These are phyloP conservation scores for Mycena amicta DNA, from an alignment of 768 basidiomycete genomes.

Conservation along the genomic window DNA sequence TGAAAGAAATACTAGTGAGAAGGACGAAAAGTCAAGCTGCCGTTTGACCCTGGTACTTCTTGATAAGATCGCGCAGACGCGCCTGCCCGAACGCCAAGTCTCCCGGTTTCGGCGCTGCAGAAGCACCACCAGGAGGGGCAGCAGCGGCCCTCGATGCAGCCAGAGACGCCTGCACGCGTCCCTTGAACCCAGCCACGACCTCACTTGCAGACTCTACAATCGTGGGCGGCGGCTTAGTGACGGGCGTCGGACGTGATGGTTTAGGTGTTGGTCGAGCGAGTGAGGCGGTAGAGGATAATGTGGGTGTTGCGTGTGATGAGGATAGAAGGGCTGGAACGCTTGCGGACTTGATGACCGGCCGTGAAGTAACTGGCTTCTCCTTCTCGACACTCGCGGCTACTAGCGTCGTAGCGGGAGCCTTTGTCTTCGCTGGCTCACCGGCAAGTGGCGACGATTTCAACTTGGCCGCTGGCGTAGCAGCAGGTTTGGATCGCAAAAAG, in stretches of 20 bases:
- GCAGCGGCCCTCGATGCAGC: constrained; percentile 14
- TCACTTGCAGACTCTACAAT: constrained; percentile 32
- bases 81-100: constrained; percentile 80
- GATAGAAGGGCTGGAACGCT: constrained; percentile 72
- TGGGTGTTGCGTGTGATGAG: constrained; percentile 72
- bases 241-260: constrained; percentile 19
- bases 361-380: constrained; percentile 25
- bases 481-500: constrained; percentile 10
- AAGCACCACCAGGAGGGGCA: constrained; percentile 28
- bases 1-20: neutral
- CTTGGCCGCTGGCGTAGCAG: constrained; percentile 9
- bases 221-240: constrained; percentile 37
- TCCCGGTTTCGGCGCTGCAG: constrained; percentile 26
- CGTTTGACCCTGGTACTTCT: constrained; percentile 68
- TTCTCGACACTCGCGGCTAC: neutral
- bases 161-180: constrained; percentile 18
- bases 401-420: neutral
- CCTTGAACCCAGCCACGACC: constrained; percentile 18
- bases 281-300: constrained; percentile 75
- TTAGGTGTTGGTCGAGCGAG: constrained; percentile 49
- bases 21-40: neutral
- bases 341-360: constrained; percentile 56
- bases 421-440: neutral
- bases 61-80: constrained; percentile 74
- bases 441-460: neutral